A percentile compares a stretch with the other conserved stretches of the same genome.
Evolutionary conservation across 75 land plant genomes (phyloP).

Genomic region (Pseudotsuga menziesii): DNA sequence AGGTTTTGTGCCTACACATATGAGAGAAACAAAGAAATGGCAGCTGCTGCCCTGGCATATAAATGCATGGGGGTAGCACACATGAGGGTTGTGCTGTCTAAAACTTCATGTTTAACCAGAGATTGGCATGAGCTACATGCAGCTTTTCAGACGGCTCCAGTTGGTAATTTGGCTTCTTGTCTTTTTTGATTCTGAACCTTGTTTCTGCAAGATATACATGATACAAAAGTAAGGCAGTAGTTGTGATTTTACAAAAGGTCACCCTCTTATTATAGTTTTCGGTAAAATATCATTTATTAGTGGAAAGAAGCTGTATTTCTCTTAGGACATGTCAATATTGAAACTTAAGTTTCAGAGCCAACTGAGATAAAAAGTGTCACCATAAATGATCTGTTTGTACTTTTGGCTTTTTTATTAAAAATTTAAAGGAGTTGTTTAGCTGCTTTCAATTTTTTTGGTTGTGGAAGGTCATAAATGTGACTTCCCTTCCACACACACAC

Average conservation of each 20-base stretch:
- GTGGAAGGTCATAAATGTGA: too few species aligned
- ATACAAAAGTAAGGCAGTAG: not conserved
- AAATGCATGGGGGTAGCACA: conserved; percentile 90
- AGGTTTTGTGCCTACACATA: conserved; percentile 85
- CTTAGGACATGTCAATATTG: not conserved
- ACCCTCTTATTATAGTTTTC: too few species aligned
- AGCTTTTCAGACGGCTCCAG: conserved; percentile 41
- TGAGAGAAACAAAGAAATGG: conserved; percentile 67
- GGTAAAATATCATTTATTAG: not conserved
- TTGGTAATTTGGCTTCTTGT: conserved; percentile 23
- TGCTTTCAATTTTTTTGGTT: too few species aligned
- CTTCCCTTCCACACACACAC: too few species aligned
- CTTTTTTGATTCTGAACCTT: not conserved
- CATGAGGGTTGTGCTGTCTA: conserved; percentile 62
- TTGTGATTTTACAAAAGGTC: not conserved
- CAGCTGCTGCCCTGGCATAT: conserved; percentile 92
- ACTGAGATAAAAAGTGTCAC: not conserved
- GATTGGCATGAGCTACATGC: conserved; percentile 62
- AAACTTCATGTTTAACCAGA: conserved; percentile 36
- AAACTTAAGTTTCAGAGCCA: not conserved
- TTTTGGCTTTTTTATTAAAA: not conserved
- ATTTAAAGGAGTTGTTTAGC: too few species aligned
- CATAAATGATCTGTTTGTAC: not conserved
- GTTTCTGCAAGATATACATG: not conserved
- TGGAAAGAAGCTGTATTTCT: too few species aligned